Conservation (phyloP, 129 eudicot genomes). For the Heracleum sosnowskyi region DNA sequence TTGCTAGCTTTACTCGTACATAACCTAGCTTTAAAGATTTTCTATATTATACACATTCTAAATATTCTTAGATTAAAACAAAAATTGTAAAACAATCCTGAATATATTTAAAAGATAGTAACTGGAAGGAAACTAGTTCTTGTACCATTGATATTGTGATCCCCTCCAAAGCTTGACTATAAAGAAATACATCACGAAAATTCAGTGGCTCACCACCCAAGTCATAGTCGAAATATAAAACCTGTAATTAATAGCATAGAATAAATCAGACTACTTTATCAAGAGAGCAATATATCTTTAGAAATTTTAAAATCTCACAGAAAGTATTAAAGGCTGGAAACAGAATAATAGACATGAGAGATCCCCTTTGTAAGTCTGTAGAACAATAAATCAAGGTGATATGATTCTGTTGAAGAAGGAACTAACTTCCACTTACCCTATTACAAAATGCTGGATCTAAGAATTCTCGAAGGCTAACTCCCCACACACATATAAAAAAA, state of each 20-base stretch:
- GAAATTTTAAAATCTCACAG: neutral
- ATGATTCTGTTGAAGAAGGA: neutral
- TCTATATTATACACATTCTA: neutral
- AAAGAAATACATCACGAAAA: slow-evolving; percentile 80
- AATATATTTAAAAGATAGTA: neutral
- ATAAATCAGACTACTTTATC: slow-evolving; percentile 10
- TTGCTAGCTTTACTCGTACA: neutral
- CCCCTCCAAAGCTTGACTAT: slow-evolving; percentile 95
- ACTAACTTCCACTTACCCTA: neutral
- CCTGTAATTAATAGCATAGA: slow-evolving; percentile 34
- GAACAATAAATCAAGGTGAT: neutral
- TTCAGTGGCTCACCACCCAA: slow-evolving; percentile 85
- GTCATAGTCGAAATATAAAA: slow-evolving; percentile 68
- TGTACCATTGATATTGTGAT: slow-evolving; percentile 76
- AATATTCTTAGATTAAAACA: neutral
- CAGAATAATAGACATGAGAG: neutral
- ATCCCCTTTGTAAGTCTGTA: neutral
- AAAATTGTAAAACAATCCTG: neutral
- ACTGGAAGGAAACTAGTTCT: neutral
- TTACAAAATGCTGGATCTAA: neutral
- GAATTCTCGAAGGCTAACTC: neutral
- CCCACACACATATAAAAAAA: neutral
- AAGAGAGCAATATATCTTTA: neutral
- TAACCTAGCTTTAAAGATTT: neutral
- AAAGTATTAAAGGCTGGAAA: neutral